Conservation (phyloP, 805 yeast species). For the Pichia cephalocereana region DNA sequence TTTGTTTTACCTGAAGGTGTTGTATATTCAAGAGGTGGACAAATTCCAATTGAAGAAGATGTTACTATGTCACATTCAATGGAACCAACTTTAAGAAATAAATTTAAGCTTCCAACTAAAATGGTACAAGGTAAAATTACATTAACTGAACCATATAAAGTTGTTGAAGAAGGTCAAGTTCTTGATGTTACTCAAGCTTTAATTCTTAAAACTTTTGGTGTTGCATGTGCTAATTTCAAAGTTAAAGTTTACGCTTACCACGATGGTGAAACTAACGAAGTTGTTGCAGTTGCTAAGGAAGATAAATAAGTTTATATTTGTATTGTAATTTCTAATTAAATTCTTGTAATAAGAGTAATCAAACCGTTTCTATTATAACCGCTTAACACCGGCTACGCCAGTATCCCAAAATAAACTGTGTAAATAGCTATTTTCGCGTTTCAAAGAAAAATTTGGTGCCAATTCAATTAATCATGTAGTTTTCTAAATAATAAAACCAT, state of each 20-base stretch:
- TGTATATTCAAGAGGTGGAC: conserved; percentile 93
- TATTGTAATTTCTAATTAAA: neutral
- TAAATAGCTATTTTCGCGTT: too few species aligned
- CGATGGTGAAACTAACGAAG: conserved; percentile 44
- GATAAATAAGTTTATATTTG: conserved; percentile 1
- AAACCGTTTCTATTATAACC: too few species aligned
- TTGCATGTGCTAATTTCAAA: conserved; percentile 86
- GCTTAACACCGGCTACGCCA: too few species aligned
- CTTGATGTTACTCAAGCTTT: conserved; percentile 88
- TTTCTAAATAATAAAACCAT: too few species aligned
- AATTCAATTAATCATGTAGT: too few species aligned
- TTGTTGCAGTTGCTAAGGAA: conserved; percentile 7
- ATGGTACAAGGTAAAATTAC: conserved; percentile 83
- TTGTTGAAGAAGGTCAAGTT: conserved; percentile 69
- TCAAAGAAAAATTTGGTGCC: too few species aligned
- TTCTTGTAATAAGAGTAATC: too few species aligned
- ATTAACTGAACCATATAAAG: conserved; percentile 66
- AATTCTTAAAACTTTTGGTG: conserved; percentile 88
- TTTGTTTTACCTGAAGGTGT: conserved; percentile 86
- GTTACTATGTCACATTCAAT: conserved; percentile 94
- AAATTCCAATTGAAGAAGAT: conserved; percentile 81
- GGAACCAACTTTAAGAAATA: conserved; percentile 86
- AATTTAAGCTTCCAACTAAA: conserved; percentile 83
- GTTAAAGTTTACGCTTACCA: conserved; percentile 73
- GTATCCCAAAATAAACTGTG: too few species aligned